Base-by-base conservation (phyloP, 306 rosid species). In the Pterocarpus macrocarpus region DNA sequence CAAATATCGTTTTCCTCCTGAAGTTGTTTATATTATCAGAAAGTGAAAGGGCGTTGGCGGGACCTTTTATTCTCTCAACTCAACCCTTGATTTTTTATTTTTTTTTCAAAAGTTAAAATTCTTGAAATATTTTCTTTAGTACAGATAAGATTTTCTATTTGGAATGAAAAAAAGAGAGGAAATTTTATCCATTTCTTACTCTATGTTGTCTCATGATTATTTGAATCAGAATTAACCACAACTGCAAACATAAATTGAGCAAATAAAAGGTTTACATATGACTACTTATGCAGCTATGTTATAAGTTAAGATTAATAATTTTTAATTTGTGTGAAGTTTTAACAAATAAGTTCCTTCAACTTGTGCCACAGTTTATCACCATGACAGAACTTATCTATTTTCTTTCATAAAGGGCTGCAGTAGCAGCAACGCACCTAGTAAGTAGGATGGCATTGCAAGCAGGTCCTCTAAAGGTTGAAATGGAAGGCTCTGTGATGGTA, bases 191-290 rank as follows among this genome's bases (percentile, higher is more conserved):
- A 55, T 71, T 49, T 50, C 59, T 32, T 49, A 49, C 1, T 38
- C 4, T 38, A 38, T 4, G 5, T 4, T 38, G 28, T 49, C 32
- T 3, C n/a, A 33, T 70, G 5, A 53, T 55, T 72, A 72, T 36
- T 56, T 16, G 50, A 38, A 56, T 36, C 38, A 56, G 16, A 73
- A 35, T 8, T 3, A 72, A 11, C 14, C 44, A 38, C 34, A 45
- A 22, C 7, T 14, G 74, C 30, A 77, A 36, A 38, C 0, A 52
- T 43, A 43, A 28, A 53, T 22, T 41, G 75, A 68, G 41, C 67
- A 67, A 68, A 56, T 14, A 15, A 41, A 50, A 39, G 58, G 44
- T 69, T 68, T 41, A 33, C 75, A 55, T 30, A 34, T 57, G 75
- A 78, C 41, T 5, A 38, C 1, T 22, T 22, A 22, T 22, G 28